These are phyloP conservation scores for Centrapalus pauciflorus DNA, from an alignment of 129 eudicot genomes.

Conservation along the genomic window DNA sequence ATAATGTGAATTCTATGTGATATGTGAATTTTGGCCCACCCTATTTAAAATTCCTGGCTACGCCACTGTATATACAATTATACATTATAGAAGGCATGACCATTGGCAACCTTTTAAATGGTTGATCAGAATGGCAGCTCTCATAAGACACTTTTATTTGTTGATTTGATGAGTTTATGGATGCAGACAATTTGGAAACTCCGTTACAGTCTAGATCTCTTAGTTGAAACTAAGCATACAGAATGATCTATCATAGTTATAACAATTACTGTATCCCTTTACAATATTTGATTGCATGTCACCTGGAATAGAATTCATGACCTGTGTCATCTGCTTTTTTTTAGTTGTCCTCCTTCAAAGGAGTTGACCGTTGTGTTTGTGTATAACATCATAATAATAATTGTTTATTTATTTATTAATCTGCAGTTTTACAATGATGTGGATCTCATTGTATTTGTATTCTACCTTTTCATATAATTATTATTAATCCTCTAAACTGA, in stretches of 20 bases:
- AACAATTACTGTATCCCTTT: background rate
- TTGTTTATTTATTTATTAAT: background rate
- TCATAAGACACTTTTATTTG: background rate
- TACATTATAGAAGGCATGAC: no score
- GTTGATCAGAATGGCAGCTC: background rate
- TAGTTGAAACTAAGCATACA: background rate
- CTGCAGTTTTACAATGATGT: background rate
- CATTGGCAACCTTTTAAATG: background rate
- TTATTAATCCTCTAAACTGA: background rate
- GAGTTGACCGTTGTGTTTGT: no score
- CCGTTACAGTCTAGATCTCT: background rate
- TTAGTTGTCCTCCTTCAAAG: no score
- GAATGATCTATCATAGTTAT: background rate
- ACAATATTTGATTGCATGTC: background rate
- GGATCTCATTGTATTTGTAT: no score
- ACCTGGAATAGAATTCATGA: background rate
- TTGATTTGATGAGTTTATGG: background rate
- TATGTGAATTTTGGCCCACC: no score
- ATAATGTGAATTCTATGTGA: no score
- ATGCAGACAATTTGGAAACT: background rate
- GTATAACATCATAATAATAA: background rate
- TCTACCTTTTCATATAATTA: background rate
- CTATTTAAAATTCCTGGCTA: no score
- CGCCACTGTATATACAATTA: no score
- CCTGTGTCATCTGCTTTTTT: no score